phyloP scores from a whole-genome alignment of 2,329 filamentous ascomycete genomes.

The Neoscytalidium dimidiatum region DNA sequence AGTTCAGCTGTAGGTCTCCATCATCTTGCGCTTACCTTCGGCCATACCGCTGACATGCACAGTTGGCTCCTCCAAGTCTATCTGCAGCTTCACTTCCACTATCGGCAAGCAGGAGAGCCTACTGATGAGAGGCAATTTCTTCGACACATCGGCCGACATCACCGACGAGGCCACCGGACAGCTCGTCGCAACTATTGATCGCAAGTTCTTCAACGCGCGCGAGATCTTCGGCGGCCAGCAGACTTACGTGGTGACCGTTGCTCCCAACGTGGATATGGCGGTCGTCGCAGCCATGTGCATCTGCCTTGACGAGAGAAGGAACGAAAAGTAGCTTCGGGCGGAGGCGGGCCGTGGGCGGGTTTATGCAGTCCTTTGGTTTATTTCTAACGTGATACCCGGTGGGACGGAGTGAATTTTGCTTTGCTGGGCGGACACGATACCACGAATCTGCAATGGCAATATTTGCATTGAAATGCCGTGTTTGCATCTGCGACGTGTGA shows the following conservation, averaged over 20 bases:
- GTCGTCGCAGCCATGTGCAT: constrained; percentile 68
- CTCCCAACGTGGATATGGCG: constrained; percentile 66
- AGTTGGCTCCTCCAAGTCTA: not conserved
- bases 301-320: constrained; percentile 67
- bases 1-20: constrained; percentile 51
- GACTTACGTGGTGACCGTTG: constrained; percentile 65
- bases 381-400: constrained; percentile 1
- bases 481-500: not conserved
- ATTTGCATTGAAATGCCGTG: not conserved
- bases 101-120: constrained; percentile 30
- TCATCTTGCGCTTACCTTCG: not conserved
- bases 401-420: not conserved
- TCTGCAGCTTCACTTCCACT: constrained; percentile 49
- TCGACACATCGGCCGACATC: constrained; percentile 61
- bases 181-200: constrained; percentile 60
- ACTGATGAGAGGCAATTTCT: constrained; percentile 63
- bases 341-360: not conserved
- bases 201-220: constrained; percentile 59
- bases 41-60: not conserved
- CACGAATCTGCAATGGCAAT: not conserved
- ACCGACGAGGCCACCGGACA: constrained; percentile 52
- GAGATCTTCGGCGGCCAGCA: constrained; percentile 64
- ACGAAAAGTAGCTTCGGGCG: constrained; percentile 38
- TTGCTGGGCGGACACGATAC: not conserved
- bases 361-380: not conserved